Conservation (phyloP, 805 yeast species). For the Candida vaughaniae region DNA sequence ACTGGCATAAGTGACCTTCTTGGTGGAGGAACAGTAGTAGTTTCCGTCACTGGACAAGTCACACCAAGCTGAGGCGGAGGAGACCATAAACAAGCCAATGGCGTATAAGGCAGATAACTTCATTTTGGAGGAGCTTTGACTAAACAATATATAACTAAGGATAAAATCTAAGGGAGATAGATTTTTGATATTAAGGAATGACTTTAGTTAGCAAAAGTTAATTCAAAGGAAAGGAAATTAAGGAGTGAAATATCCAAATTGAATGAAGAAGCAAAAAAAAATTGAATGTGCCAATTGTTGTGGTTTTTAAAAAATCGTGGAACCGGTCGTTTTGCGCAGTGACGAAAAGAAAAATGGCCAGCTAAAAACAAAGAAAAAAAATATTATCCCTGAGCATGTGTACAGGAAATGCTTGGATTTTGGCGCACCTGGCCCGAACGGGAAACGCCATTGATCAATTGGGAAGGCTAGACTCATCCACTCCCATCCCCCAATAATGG, state of each 20-base stretch:
- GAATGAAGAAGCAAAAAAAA: conserved; percentile 1
- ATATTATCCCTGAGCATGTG: not conserved
- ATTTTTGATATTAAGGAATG: conserved; percentile 7
- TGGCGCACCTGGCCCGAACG: conserved; percentile 5
- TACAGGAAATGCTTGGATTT: too few relatives aligned
- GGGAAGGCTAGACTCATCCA: conserved; percentile 2
- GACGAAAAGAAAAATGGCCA: not conserved
- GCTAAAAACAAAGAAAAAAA: conserved; percentile 6
- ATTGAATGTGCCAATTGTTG: conserved; percentile 8
- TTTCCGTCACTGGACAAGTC: conserved; percentile 49
- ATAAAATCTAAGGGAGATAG: not conserved
- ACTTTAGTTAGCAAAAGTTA: conserved; percentile 10
- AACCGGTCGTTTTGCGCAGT: conserved; percentile 1
- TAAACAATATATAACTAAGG: not conserved
- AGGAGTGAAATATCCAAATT: conserved; percentile 3
- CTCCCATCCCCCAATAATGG: too few relatives aligned
- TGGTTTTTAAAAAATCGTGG: conserved; percentile 10
- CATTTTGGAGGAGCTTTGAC: too few relatives aligned
- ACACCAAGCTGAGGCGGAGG: conserved; percentile 11
- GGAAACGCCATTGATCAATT: conserved; percentile 6
- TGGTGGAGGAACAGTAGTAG: conserved; percentile 75
- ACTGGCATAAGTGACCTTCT: conserved; percentile 63
- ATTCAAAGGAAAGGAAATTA: not conserved
- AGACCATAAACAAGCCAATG: conserved; percentile 9
- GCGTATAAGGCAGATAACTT: conserved; percentile 13